Conservation (phyloP, 2,329 filamentous ascomycete species). For the Ophiostoma triangulosporum region DNA sequence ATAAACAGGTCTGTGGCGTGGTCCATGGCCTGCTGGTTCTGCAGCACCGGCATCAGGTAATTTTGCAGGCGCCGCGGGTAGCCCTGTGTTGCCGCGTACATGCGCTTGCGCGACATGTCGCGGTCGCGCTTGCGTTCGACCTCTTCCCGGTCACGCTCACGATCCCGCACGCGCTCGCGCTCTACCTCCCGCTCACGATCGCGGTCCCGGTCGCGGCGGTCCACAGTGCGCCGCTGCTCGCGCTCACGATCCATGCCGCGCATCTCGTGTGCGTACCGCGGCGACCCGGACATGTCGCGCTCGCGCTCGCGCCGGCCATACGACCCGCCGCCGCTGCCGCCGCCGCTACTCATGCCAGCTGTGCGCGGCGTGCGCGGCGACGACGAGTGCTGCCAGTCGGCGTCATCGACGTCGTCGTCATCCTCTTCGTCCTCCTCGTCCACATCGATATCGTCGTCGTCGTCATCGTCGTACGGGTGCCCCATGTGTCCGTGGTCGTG, state of each 20-base stretch:
- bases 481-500: too few relatives aligned
- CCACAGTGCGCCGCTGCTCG: neutral
- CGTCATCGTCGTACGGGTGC: neutral
- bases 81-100: conserved; percentile 5
- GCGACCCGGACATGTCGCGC: conserved; percentile 3
- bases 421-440: conserved; percentile 4
- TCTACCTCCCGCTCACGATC: conserved; percentile 1
- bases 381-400: conserved; percentile 6
- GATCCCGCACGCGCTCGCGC: neutral
- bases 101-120: conserved; percentile 7
- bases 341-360: conserved; percentile 4
- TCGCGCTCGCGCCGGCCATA: conserved; percentile 4
- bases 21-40: conserved; percentile 12
- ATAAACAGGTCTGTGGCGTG: conserved; percentile 11
- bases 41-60: conserved; percentile 12
- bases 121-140: neutral
- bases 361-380: conserved; percentile 11
- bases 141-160: neutral
- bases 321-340: conserved; percentile 2
- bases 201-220: neutral
- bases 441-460: neutral
- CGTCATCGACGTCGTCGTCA: conserved; percentile 1
- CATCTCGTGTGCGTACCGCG: conserved; percentile 2
- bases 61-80: conserved; percentile 11
- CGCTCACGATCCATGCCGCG: neutral